Conservation (phyloP, 805 yeast genomes). For the Tetrapisispora nanseiensis region DNA sequence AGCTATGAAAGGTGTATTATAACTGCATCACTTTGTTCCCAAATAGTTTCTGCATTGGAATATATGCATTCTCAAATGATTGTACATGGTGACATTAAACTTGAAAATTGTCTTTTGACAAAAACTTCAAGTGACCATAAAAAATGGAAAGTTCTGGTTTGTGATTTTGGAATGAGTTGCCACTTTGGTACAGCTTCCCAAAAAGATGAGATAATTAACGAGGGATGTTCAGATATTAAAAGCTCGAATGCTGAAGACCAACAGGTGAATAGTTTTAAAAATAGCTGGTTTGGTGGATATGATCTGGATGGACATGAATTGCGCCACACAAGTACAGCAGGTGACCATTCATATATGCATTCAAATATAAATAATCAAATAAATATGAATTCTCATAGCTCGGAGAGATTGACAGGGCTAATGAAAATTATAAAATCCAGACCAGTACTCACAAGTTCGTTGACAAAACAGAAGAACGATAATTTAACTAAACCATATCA, state of each 20-base stretch:
- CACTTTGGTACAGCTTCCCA: conserved; percentile 6
- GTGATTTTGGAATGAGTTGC: conserved; percentile 85
- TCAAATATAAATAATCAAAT: not conserved
- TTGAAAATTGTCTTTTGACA: conserved; percentile 68
- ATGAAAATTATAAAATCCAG: not conserved
- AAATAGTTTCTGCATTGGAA: conserved; percentile 47
- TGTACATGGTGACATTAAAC: conserved; percentile 75
- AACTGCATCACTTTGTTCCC: conserved; percentile 36
- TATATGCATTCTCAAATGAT: conserved; percentile 53
- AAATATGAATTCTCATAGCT: not conserved
- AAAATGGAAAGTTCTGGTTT: conserved; percentile 39
- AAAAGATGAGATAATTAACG: conserved; percentile 3
- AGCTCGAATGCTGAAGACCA: not conserved
- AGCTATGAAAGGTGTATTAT: conserved; percentile 29
- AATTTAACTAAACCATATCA: too few species aligned
- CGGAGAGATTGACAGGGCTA: not conserved
- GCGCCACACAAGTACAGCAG: not conserved
- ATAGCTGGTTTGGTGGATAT: conserved; percentile 4
- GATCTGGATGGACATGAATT: not conserved
- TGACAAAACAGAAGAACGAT: not conserved
- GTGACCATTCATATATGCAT: not conserved
- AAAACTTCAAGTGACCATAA: conserved; percentile 19
- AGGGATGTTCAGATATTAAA: not conserved
- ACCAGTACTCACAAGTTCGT: not conserved
- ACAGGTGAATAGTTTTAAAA: conserved; percentile 7